Evolutionary conservation across 352 stramenopile species (phyloP).

Genomic region (Phytophthora pseudosyringae): DNA sequence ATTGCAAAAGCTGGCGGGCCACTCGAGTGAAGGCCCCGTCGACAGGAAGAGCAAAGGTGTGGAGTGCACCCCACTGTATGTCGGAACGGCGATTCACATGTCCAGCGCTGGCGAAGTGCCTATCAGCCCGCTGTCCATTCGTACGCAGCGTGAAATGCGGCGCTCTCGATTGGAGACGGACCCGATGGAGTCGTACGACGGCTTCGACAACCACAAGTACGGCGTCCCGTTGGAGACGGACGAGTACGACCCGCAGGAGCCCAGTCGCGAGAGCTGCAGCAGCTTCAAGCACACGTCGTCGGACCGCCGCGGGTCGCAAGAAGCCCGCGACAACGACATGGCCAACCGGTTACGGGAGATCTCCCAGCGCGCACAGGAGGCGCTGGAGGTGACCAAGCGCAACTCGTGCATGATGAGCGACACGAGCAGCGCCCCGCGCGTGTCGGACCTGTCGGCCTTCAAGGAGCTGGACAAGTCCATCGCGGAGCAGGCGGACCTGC

Average conservation of each 20-base stretch:
- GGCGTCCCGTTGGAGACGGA: conserved; percentile 46
- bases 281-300: conserved; percentile 30
- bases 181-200: conserved; percentile 71
- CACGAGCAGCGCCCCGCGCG: conserved; percentile 65
- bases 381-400: conserved; percentile 67
- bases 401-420: conserved; percentile 85
- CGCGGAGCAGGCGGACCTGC: conserved; percentile 72
- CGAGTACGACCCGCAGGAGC: conserved; percentile 37
- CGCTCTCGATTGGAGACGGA: conserved; percentile 66
- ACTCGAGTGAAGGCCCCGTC: conserved; percentile 12
- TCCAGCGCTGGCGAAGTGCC: conserved; percentile 58
- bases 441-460: conserved; percentile 69
- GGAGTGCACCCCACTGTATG: conserved; percentile 30
- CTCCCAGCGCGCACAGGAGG: conserved; percentile 65
- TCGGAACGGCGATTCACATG: conserved; percentile 41
- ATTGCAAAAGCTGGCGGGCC: conserved; percentile 28
- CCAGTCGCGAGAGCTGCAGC: conserved; percentile 28
- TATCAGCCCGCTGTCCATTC: conserved; percentile 64
- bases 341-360: conserved; percentile 67
- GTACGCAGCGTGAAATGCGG: conserved; percentile 42
- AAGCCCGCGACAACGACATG: conserved; percentile 57
- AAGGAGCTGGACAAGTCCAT: conserved; percentile 78
- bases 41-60: conserved; percentile 18
- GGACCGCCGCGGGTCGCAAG: conserved; percentile 47
- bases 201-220: conserved; percentile 56